Conservation (phyloP, 1,284 basidiomycete genomes). For the Cryptococcus sp. region DNA sequence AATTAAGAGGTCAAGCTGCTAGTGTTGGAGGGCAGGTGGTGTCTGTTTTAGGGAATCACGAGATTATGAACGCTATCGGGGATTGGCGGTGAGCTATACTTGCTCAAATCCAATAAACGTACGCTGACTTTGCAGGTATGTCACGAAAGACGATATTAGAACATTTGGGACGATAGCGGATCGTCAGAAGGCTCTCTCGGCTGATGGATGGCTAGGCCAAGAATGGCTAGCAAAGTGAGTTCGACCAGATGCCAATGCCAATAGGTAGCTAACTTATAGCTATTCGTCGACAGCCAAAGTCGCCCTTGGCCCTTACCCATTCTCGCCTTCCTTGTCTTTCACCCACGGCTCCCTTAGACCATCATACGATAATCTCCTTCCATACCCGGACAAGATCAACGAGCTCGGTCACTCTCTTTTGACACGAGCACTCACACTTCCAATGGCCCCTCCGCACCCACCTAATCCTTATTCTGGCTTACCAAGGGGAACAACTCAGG, state of each 20-base stretch:
- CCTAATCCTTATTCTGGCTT: slow-evolving; percentile 72
- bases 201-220: slow-evolving; percentile 70
- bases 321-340: slow-evolving; percentile 67
- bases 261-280: slow-evolving; percentile 19
- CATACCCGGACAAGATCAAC: slow-evolving; percentile 79
- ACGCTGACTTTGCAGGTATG: slow-evolving; percentile 58
- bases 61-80: slow-evolving; percentile 75
- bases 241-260: background rate
- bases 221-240: slow-evolving; percentile 71
- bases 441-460: slow-evolving; percentile 70
- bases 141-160: slow-evolving; percentile 69
- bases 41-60: slow-evolving; percentile 67
- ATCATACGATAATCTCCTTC: slow-evolving; percentile 62
- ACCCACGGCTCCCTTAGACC: slow-evolving; percentile 82
- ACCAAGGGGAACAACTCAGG: slow-evolving; percentile 60
- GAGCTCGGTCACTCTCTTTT: slow-evolving; percentile 63
- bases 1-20: slow-evolving; percentile 68
- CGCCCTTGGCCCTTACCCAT: slow-evolving; percentile 66
- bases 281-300: slow-evolving; percentile 79
- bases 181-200: slow-evolving; percentile 64
- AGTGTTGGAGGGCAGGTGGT: slow-evolving; percentile 66
- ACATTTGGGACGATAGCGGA: slow-evolving; percentile 68
- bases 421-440: slow-evolving; percentile 53
- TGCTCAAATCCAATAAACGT: background rate
- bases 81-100: slow-evolving; percentile 67